Percentiles rank a stretch among this genome's conserved stretches.
These are phyloP conservation scores for Serendipita sp. DNA, from an alignment of 768 basidiomycete species.

Conservation along the genomic window DNA sequence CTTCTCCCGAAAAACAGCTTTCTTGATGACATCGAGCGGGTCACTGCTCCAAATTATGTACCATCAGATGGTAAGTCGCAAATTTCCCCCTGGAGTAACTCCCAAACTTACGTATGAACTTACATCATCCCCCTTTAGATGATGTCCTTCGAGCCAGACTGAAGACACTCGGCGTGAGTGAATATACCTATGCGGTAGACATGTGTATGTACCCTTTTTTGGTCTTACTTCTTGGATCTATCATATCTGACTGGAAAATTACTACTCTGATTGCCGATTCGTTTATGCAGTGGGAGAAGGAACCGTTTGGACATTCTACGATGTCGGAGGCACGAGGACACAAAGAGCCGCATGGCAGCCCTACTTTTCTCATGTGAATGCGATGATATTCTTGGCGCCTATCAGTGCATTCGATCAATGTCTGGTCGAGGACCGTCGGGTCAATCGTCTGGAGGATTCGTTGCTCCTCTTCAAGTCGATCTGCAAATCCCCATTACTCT, in stretches of 20 bases:
- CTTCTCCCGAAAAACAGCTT: slow-evolving; percentile 20
- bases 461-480: slow-evolving; percentile 59
- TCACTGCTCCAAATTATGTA: slow-evolving; percentile 47
- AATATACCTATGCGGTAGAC: slow-evolving; percentile 23
- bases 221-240: neutral
- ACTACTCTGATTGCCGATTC: neutral
- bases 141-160: slow-evolving; percentile 36
- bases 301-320: slow-evolving; percentile 67
- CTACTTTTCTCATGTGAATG: slow-evolving; percentile 63
- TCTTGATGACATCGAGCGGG: slow-evolving; percentile 33
- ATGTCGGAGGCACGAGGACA: slow-evolving; percentile 60
- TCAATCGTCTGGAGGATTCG: slow-evolving; percentile 65
- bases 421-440: slow-evolving; percentile 48
- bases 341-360: slow-evolving; percentile 78
- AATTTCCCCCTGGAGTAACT: neutral
- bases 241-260: neutral
- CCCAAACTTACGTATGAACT: neutral
- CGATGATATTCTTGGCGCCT: slow-evolving; percentile 62
- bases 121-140: slow-evolving; percentile 17
- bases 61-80: slow-evolving; percentile 34
- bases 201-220: neutral
- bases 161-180: slow-evolving; percentile 23
- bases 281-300: slow-evolving; percentile 30
- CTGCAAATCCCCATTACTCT: slow-evolving; percentile 52
- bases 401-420: slow-evolving; percentile 59